A percentile compares a stretch with the other conserved stretches of the same genome.
Evolutionary conservation across 2,329 filamentous ascomycete species (phyloP).

Genomic region (Tricladium varicosporioides): DNA sequence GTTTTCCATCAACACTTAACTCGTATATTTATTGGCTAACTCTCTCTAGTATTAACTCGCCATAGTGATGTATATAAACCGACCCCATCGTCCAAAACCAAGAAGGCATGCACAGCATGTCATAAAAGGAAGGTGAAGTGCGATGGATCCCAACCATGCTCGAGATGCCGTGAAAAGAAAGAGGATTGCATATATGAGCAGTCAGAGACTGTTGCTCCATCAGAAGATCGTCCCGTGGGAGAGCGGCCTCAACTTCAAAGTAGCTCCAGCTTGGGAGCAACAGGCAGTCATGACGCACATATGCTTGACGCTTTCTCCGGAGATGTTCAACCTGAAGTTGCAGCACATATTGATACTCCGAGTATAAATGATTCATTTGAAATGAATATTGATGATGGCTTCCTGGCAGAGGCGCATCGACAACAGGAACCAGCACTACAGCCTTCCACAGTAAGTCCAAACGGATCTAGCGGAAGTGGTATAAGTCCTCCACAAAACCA

Average conservation of each 20-base stretch:
- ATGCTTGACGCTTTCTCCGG: too few species aligned
- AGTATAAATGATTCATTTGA: too few species aligned
- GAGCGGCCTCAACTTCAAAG: background rate
- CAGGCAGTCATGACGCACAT: too few species aligned
- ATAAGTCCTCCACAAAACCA: background rate
- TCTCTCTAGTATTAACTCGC: conserved; percentile 6
- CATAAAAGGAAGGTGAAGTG: conserved; percentile 47
- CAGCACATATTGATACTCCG: too few species aligned
- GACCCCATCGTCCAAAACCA: conserved; percentile 31
- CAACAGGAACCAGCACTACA: too few species aligned
- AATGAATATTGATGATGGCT: too few species aligned
- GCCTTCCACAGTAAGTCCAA: too few species aligned
- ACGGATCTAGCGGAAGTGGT: background rate
- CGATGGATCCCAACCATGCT: conserved; percentile 40
- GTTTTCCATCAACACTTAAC: too few species aligned
- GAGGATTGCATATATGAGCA: conserved; percentile 38
- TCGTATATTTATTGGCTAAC: too few species aligned
- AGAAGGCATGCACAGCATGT: conserved; percentile 43
- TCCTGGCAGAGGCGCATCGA: too few species aligned
- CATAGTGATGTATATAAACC: conserved; percentile 28
- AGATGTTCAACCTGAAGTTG: too few species aligned
- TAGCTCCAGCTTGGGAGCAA: too few species aligned
- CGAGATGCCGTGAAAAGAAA: conserved; percentile 39
- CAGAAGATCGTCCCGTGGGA: background rate
- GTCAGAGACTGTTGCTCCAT: background rate